phyloP scores from a whole-genome alignment of 139 green algal genomes.

The Coelastrella sp. region DNA sequence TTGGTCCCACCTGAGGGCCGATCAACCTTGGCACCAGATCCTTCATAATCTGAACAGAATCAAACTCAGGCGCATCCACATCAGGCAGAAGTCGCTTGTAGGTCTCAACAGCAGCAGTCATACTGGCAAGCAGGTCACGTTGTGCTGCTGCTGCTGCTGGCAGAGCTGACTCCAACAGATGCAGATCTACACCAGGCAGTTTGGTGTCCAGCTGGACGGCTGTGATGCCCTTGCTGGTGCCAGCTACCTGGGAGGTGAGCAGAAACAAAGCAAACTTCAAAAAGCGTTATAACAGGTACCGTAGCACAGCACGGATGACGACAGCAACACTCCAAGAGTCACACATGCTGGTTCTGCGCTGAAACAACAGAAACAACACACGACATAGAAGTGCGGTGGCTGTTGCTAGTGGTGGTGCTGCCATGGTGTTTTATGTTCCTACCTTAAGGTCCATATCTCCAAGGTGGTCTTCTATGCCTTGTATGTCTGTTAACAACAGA shows the following conservation, averaged over 20 bases:
- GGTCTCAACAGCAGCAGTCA: conserved; percentile 56
- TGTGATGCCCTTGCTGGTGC: conserved; percentile 70
- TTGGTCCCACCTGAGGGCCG: conserved; percentile 2
- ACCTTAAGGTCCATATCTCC: conserved; percentile 84
- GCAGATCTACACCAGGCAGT: conserved; percentile 68
- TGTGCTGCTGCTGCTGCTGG: conserved; percentile 45
- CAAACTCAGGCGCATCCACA: conserved; percentile 6
- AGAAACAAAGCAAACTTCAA: too few species aligned
- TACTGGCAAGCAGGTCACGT: conserved; percentile 56
- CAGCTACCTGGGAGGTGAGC: conserved; percentile 49
- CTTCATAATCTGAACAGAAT: conserved; percentile 22
- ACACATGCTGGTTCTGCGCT: too few species aligned
- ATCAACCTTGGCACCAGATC: conserved; percentile 48
- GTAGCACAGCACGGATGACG: too few species aligned
- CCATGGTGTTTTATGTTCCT: background rate
- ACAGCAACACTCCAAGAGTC: too few species aligned
- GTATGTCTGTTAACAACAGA: conserved; percentile 58
- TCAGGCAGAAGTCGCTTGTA: background rate
- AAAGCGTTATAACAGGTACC: too few species aligned
- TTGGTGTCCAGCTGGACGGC: conserved; percentile 79
- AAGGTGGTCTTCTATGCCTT: conserved; percentile 71
- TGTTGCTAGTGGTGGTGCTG: too few species aligned
- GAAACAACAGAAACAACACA: too few species aligned
- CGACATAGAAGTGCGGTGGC: too few species aligned
- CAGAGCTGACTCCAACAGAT: conserved; percentile 34